Evolutionary conservation across 305 asterid species (phyloP), one percentile per base, ranked within the genome.

Genomic region (Fraxinus ornus): DNA sequence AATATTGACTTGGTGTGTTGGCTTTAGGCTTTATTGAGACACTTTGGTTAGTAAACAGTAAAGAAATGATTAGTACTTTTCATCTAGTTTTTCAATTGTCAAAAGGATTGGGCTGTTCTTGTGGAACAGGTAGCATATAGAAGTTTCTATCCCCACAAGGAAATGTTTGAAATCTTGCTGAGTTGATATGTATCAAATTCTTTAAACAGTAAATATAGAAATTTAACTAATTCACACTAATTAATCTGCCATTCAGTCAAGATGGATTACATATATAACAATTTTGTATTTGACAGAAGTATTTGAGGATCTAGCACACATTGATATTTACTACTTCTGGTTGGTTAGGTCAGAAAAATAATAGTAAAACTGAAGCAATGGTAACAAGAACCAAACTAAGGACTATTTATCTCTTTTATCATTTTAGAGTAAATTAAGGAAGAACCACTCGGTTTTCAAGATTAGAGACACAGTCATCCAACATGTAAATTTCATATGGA

Each of bases 1-100:
- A 62, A 66, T 66, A 70, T 81, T 88, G 93, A 88, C 91, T 90
- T 75, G 88, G 80, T 87, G 41, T 78, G 79, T 85, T 82, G 87
- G 82, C 85, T 78, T 82, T 79, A 35, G 85, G 78, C 88, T 75
- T 88, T 92, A 90, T 92, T 76, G 86, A 88, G 83, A 79, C 82
- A 52, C 72, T 87, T 80, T 76, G 81, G 80, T 79, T 26, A 78
- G 71, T 76, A 79, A 81, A 86, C 83, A 82, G 87, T 77, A 64
- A 60, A 82, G 73, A 79, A 41, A 71, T 71, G 24, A 71, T 71
- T 71, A 71, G 44, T 32, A 71, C 24, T 30, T 70, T 32, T 70
- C 76, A 28, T 70, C 39, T 70, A 10, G 37, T 10, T 26, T 64
- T 26, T 68, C 39, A 55, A 72, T 80, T 87, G 91, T 89, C 88